Conservation (phyloP, 257 asterid genomes). For the Solanum rostratum region DNA sequence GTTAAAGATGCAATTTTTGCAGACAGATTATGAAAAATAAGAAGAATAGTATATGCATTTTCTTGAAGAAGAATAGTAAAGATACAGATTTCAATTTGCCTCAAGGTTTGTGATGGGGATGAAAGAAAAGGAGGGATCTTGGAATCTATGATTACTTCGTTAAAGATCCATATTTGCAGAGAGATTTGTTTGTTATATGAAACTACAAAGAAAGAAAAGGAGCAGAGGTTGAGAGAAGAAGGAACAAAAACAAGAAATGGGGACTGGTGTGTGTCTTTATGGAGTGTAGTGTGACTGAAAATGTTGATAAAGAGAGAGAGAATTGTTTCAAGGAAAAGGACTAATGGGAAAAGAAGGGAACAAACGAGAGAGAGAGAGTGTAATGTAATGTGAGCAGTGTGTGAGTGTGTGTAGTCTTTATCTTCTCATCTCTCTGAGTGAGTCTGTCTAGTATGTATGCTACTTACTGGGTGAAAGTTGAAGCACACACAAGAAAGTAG, state of each 20-base stretch:
- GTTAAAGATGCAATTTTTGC: background rate
- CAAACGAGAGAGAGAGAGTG: background rate
- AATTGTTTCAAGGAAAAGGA: background rate
- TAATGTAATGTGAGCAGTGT: slow-evolving; percentile 4
- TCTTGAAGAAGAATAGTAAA: background rate
- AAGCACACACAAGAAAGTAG: background rate
- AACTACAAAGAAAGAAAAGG: too few relatives aligned
- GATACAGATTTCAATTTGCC: background rate
- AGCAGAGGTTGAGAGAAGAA: background rate
- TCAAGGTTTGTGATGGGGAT: background rate
- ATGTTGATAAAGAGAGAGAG: slow-evolving; percentile 2
- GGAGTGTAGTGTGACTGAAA: background rate
- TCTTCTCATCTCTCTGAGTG: background rate
- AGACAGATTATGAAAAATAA: background rate
- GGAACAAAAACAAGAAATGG: background rate
- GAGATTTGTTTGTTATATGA: background rate
- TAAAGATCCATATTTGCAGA: slow-evolving; percentile 3
- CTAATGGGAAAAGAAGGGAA: slow-evolving; percentile 5
- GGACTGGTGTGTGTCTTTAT: background rate
- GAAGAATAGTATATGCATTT: background rate
- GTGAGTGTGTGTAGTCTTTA: slow-evolving; percentile 2
- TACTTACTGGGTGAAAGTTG: background rate
- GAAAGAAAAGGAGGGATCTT: background rate
- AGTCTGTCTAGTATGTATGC: background rate
- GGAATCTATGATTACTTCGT: background rate